Conservation (phyloP, 495 filamentous ascomycete species). For the Aspergillus indologenus region DNA sequence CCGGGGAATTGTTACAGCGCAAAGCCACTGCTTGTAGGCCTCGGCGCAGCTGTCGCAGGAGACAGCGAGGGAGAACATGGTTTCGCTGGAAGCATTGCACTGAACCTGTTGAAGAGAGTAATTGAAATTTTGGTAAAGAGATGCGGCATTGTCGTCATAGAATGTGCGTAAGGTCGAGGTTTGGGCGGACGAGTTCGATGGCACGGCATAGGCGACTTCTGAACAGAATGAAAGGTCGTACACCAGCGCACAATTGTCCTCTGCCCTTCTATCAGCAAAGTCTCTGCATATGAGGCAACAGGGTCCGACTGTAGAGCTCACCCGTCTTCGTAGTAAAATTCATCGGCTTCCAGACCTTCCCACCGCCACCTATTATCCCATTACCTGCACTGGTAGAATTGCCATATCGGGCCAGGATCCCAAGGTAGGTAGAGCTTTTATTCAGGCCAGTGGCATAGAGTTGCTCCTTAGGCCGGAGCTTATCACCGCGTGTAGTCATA, state of each 20-base stretch:
- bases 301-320: conserved; percentile 34
- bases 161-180: conserved; percentile 52
- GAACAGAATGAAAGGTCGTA: conserved; percentile 81
- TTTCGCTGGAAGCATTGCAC: conserved; percentile 68
- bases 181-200: conserved; percentile 58
- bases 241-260: conserved; percentile 77
- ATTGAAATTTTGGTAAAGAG: conserved; percentile 69
- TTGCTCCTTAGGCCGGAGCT: conserved; percentile 71
- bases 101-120: conserved; percentile 79
- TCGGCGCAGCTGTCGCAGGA: conserved; percentile 70
- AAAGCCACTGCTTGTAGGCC: conserved; percentile 93
- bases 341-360: conserved; percentile 63
- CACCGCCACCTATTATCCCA: conserved; percentile 61
- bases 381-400: conserved; percentile 49
- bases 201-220: conserved; percentile 86
- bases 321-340: conserved; percentile 74
- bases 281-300: conserved; percentile 18
- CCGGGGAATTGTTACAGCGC: conserved; percentile 84
- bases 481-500: conserved; percentile 63
- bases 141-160: conserved; percentile 65
- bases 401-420: conserved; percentile 62
- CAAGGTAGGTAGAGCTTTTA: conserved; percentile 63
- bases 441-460: conserved; percentile 79
- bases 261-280: conserved; percentile 30
- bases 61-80: conserved; percentile 75